Conservation (phyloP, 305 asterid species). For the Ilex paraguariensis region DNA sequence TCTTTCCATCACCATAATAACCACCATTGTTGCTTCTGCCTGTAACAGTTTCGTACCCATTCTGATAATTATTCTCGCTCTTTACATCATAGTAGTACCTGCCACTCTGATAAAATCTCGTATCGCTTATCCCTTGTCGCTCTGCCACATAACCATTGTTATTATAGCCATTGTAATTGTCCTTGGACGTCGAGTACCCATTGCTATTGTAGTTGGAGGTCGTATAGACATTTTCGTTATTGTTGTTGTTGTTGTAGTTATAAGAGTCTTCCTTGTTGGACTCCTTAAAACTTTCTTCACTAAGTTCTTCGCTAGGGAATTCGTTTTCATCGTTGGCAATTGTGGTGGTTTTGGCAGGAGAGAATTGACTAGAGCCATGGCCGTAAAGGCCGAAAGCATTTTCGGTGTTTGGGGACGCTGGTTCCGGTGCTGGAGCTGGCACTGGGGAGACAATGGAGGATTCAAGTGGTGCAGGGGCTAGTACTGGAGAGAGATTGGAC, state of each 20-base stretch:
- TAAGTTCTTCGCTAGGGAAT: constrained; percentile 11
- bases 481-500: constrained; percentile 12
- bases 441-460: neutral
- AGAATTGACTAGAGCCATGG: constrained; percentile 11
- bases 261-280: constrained; percentile 10
- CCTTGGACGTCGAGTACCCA: constrained; percentile 5
- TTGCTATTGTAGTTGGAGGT: constrained; percentile 14
- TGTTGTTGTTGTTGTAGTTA: constrained; percentile 10
- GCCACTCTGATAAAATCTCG: constrained; percentile 29
- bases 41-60: constrained; percentile 15
- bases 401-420: neutral
- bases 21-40: constrained; percentile 26
- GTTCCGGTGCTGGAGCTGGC: constrained; percentile 8
- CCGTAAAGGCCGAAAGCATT: constrained; percentile 33
- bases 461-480: constrained; percentile 18
- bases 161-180: constrained; percentile 1
- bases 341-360: constrained; percentile 5
- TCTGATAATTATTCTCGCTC: constrained; percentile 12
- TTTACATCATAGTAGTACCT: constrained; percentile 23
- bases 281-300: constrained; percentile 3
- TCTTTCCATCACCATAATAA: constrained; percentile 16
- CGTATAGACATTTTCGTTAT: constrained; percentile 24
- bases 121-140: constrained; percentile 48
- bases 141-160: constrained; percentile 11
- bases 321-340: constrained; percentile 19